Conservation (phyloP, 352 stramenopile species). For the Pilasporangium apinafurcum region DNA sequence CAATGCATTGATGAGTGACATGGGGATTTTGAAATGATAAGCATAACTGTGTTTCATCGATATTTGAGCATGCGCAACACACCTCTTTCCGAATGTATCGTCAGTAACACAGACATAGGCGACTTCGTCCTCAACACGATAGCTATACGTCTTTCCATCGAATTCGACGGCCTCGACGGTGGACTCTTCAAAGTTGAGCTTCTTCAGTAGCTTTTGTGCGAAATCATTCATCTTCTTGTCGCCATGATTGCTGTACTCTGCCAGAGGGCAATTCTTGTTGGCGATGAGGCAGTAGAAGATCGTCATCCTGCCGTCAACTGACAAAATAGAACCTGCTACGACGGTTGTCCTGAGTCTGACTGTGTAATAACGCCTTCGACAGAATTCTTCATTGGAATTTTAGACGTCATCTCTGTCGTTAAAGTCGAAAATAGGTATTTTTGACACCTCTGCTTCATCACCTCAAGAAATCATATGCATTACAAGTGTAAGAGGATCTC, state of each 20-base stretch:
- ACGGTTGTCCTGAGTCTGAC: no score
- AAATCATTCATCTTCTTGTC: slow-evolving; percentile 87
- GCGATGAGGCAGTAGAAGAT: slow-evolving; percentile 88
- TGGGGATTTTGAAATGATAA: background rate
- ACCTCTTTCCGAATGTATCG: slow-evolving; percentile 76
- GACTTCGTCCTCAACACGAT: slow-evolving; percentile 79
- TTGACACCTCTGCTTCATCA: background rate
- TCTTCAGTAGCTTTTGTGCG: slow-evolving; percentile 81
- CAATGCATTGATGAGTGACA: no score
- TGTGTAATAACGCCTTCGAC: no score
- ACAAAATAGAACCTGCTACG: no score
- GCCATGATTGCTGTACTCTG: slow-evolving; percentile 75
- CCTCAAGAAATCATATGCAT: no score
- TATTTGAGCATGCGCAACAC: background rate
- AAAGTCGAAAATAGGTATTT: background rate
- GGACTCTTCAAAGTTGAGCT: slow-evolving; percentile 68
- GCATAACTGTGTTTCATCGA: background rate
- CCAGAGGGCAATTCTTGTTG: slow-evolving; percentile 73
- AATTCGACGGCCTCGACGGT: slow-evolving; percentile 78
- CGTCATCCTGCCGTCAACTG: no score
- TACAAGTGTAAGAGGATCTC: no score
- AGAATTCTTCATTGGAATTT: no score
- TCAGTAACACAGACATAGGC: slow-evolving; percentile 83
- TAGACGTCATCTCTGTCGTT: no score
- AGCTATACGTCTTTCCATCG: slow-evolving; percentile 81